These are phyloP conservation scores for Lithospermum erythrorhizon DNA, from an alignment of 257 asterid genomes.

Conservation along the genomic window DNA sequence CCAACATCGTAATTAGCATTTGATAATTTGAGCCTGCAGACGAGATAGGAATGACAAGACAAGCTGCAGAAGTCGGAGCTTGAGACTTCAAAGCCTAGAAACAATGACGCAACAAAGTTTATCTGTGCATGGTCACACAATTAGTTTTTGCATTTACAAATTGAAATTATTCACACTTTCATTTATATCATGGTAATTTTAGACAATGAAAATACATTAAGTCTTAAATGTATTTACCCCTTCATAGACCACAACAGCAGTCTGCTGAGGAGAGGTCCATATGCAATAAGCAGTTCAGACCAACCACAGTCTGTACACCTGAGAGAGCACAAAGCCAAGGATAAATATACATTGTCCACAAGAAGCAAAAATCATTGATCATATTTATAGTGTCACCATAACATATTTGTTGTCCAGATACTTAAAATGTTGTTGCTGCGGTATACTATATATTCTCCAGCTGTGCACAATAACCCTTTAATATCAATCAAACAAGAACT, in stretches of 20 bases:
- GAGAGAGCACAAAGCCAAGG: slow-evolving; percentile 13
- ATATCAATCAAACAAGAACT: slow-evolving; percentile 19
- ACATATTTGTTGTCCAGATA: slow-evolving; percentile 87
- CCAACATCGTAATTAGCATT: slow-evolving; percentile 94
- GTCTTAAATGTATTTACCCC: slow-evolving; percentile 54
- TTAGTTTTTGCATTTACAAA: not conserved
- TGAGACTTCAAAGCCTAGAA: not conserved
- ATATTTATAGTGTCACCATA: slow-evolving; percentile 13
- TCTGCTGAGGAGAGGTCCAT: slow-evolving; percentile 93
- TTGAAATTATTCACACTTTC: not conserved
- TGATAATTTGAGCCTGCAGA: slow-evolving; percentile 82
- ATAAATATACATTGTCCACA: not conserved
- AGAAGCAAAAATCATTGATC: slow-evolving; percentile 15
- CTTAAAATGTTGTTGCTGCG: slow-evolving; percentile 90
- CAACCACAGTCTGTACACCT: slow-evolving; percentile 99
- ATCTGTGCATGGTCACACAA: not conserved
- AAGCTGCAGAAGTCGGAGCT: not conserved
- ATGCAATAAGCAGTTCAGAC: slow-evolving; percentile 99
- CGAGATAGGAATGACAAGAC: not conserved
- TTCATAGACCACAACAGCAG: slow-evolving; percentile 72
- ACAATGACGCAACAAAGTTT: not conserved
- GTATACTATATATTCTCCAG: slow-evolving; percentile 98
- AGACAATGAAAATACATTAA: slow-evolving; percentile 3
- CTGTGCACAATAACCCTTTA: slow-evolving; percentile 88
- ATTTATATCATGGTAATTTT: not conserved